Conservation (phyloP, 495 filamentous ascomycete species). For the Jackrogersella minutella region DNA sequence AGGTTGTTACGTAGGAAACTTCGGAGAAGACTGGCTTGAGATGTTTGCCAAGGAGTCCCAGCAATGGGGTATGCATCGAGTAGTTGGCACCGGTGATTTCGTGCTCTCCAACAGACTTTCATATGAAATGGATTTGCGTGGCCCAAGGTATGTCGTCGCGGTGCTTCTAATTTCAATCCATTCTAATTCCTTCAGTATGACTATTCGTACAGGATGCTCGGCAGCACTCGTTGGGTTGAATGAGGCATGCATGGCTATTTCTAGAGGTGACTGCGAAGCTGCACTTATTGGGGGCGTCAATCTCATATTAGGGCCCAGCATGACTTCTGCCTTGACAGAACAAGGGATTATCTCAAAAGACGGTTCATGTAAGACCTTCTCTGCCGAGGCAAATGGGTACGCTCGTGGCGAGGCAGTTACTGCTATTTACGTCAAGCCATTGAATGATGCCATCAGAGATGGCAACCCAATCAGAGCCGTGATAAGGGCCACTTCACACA, state of each 20-base stretch:
- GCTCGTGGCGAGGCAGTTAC: slow-evolving; percentile 48
- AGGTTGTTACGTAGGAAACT: slow-evolving; percentile 59
- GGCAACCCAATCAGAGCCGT: slow-evolving; percentile 62
- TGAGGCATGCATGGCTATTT: slow-evolving; percentile 55
- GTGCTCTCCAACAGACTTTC: slow-evolving; percentile 64
- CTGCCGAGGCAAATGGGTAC: slow-evolving; percentile 51
- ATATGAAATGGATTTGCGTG: slow-evolving; percentile 47
- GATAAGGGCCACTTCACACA: slow-evolving; percentile 56
- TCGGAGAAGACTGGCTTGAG: slow-evolving; percentile 49
- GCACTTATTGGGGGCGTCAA: slow-evolving; percentile 56
- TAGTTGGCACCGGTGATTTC: slow-evolving; percentile 44
- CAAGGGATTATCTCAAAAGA: slow-evolving; percentile 44
- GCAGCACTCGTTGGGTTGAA: slow-evolving; percentile 61
- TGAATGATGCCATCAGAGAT: slow-evolving; percentile 57
- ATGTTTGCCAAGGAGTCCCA: slow-evolving; percentile 35
- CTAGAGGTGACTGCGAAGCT: slow-evolving; percentile 47
- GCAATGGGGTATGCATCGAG: slow-evolving; percentile 26
- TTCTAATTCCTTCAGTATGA: slow-evolving; percentile 44
- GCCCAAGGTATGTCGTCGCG: slow-evolving; percentile 36
- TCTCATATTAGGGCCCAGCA: slow-evolving; percentile 50
- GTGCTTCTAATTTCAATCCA: neutral
- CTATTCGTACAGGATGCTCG: slow-evolving; percentile 61
- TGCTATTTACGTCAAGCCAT: slow-evolving; percentile 56
- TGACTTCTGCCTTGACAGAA: slow-evolving; percentile 43
- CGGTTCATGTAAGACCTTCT: slow-evolving; percentile 51